Percentiles rank a stretch among this genome's conserved stretches.
Conservation (phyloP, 495 filamentous ascomycete genomes). For the Penicillium arizonense region DNA sequence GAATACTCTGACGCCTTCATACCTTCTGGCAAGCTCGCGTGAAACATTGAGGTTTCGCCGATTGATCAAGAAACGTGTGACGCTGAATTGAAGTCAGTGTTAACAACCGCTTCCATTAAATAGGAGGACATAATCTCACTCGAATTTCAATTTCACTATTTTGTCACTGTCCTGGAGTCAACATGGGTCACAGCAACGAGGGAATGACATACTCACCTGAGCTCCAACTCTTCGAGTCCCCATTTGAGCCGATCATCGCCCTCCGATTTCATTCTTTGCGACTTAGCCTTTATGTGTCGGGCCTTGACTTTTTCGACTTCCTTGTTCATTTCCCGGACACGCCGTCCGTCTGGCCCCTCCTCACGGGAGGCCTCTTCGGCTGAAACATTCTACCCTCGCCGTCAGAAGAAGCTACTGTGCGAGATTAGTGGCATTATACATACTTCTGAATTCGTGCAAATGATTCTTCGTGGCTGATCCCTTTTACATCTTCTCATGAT, state of each 20-base stretch:
- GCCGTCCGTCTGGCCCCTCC: not conserved
- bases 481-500: conserved; percentile 14
- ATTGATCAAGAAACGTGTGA: not conserved
- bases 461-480: conserved; percentile 17
- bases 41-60: conserved; percentile 14
- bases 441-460: conserved; percentile 30
- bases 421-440: not conserved
- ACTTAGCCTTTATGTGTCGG: no score
- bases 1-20: conserved; percentile 18
- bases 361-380: conserved; percentile 16
- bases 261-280: no score
- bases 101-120: not conserved
- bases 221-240: not conserved
- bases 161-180: conserved; percentile 11
- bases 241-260: not conserved
- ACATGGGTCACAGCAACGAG: not conserved
- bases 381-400: conserved; percentile 14
- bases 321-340: conserved; percentile 4
- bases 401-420: not conserved
- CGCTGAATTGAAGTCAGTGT: not conserved
- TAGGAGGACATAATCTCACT: conserved; percentile 8
- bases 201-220: not conserved
- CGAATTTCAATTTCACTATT: conserved; percentile 2
- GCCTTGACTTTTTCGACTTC: not conserved
- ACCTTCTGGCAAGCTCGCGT: not conserved